A percentile compares a stretch with the other conserved stretches of the same genome.
phyloP scores from a whole-genome alignment of 2,329 filamentous ascomycete species.

The Waltergamsia citrina region DNA sequence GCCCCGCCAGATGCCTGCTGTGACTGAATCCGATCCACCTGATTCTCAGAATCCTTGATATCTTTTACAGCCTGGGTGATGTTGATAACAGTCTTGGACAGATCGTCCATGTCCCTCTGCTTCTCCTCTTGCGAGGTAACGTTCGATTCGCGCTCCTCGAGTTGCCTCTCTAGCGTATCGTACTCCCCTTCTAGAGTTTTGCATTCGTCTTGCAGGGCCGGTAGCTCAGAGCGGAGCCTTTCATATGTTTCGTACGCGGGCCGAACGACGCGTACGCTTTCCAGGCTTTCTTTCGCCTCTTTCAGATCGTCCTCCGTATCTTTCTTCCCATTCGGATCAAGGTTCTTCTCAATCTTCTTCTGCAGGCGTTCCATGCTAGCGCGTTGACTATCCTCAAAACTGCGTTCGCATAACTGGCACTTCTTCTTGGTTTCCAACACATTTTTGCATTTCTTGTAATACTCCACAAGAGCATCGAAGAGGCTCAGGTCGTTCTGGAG shows the following conservation, averaged over 20 bases:
- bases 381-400: conserved; percentile 50
- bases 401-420: conserved; percentile 68
- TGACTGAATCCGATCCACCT: conserved; percentile 65
- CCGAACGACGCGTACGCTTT: conserved; percentile 51
- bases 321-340: conserved; percentile 52
- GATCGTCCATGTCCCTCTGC: conserved; percentile 63
- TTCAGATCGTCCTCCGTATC: conserved; percentile 54
- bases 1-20: conserved; percentile 62
- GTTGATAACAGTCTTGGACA: conserved; percentile 65
- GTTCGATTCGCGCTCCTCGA: conserved; percentile 59
- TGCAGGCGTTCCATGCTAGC: conserved; percentile 53
- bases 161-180: conserved; percentile 45
- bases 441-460: conserved; percentile 60
- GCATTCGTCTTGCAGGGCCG: conserved; percentile 55
- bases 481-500: conserved; percentile 59
- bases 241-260: conserved; percentile 66
- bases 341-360: conserved; percentile 54
- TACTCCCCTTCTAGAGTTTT: conserved; percentile 52
- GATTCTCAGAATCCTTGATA: conserved; percentile 58
- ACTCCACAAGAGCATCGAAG: conserved; percentile 59
- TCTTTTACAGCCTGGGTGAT: conserved; percentile 68
- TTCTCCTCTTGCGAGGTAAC: conserved; percentile 56
- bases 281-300: conserved; percentile 37
- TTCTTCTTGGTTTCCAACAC: conserved; percentile 57
- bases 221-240: conserved; percentile 63